Evolutionary conservation across 495 filamentous ascomycete genomes (phyloP).

Genomic region (Haplographium delicatum): DNA sequence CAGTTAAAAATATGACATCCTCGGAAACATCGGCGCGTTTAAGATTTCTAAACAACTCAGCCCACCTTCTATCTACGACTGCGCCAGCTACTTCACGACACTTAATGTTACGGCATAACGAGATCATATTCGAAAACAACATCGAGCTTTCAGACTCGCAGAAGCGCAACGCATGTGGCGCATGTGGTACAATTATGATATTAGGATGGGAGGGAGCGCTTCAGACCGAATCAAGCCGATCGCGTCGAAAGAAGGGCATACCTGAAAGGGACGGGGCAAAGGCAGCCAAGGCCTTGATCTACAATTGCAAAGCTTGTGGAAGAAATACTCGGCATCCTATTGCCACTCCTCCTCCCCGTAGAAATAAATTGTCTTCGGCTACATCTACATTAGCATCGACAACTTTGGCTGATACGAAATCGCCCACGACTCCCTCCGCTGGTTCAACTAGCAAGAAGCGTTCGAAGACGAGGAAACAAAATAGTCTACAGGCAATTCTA

Average conservation of each 20-base stretch:
- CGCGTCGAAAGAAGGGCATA: neutral
- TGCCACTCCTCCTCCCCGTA: constrained; percentile 24
- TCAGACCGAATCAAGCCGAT: constrained; percentile 26
- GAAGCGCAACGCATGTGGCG: constrained; percentile 41
- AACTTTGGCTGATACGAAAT: neutral
- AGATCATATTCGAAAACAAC: constrained; percentile 37
- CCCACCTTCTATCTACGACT: constrained; percentile 39
- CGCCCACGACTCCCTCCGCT: constrained; percentile 13
- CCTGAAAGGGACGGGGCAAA: neutral
- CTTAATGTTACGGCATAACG: constrained; percentile 40
- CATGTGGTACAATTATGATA: constrained; percentile 49
- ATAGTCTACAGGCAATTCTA: constrained; percentile 47
- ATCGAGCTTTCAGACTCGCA: constrained; percentile 37
- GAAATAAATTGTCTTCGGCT: neutral
- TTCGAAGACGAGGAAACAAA: constrained; percentile 44
- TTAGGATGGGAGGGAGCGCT: constrained; percentile 33
- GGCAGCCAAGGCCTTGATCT: constrained; percentile 17
- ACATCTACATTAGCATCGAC: neutral
- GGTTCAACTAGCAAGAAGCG: constrained; percentile 49
- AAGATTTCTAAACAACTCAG: constrained; percentile 40
- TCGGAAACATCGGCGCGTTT: constrained; percentile 25
- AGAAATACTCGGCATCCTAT: constrained; percentile 35
- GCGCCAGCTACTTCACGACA: constrained; percentile 45
- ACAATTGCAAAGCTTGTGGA: constrained; percentile 40
- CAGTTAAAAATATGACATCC: constrained; percentile 13